A percentile compares a stretch with the other conserved stretches of the same genome.
Conservation (phyloP, 441 rosid genomes). For the Syzygium syzygioides region DNA sequence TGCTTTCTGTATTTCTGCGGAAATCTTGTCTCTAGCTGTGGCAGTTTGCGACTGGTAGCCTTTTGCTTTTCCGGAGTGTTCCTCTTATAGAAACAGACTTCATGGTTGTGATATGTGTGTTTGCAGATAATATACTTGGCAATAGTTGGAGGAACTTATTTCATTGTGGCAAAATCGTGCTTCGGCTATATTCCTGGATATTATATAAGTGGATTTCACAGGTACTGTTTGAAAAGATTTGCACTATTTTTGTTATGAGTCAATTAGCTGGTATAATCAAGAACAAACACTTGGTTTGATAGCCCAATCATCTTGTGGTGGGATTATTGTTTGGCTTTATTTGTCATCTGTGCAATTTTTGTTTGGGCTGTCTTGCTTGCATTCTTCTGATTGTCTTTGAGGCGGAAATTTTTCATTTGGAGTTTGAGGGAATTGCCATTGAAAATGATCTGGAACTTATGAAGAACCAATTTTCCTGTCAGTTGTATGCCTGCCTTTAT, state of each 20-base stretch:
- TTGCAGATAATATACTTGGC: conserved; percentile 70
- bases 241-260: no score
- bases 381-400: conserved; percentile 15
- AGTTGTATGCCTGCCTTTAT: background rate
- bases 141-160: conserved; percentile 65
- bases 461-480: background rate
- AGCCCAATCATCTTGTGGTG: background rate
- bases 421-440: background rate
- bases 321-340: background rate
- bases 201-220: conserved; percentile 73
- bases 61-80: background rate
- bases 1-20: background rate
- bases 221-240: conserved; percentile 23
- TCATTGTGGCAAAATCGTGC: conserved; percentile 42
- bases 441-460: background rate
- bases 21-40: background rate
- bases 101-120: background rate
- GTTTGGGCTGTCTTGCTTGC: background rate
- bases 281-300: background rate
- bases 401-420: background rate
- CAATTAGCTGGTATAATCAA: background rate
- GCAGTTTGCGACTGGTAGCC: background rate
- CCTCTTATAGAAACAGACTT: background rate
- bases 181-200: conserved; percentile 81
- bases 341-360: background rate